Evolutionary conservation across 352 stramenopile species (phyloP), one percentile per base, ranked within the genome.

Genomic region (Globisporangium viniferum): DNA sequence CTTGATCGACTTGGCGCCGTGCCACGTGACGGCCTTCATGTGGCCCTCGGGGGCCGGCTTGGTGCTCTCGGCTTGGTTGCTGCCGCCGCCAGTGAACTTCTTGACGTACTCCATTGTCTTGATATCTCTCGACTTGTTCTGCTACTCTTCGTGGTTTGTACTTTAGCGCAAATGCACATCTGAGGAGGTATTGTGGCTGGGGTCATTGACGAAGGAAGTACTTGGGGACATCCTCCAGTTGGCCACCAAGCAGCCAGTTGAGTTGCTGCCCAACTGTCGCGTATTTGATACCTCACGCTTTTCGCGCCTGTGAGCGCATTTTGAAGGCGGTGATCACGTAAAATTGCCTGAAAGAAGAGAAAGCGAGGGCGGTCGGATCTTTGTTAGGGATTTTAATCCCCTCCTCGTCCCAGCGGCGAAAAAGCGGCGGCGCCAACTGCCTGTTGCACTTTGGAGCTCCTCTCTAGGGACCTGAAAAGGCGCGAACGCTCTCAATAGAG

Each of bases 11-110:
- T 88, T 90, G 68, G 59, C 65, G 24, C 84, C 81, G 24, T 78
- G 78, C 75, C 78, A 92, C 59, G 80, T 67, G 9, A 91, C 67
- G 10, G 84, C 84, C 56, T 84, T 81, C 84, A 92, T 92, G 61
- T 71, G 31, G 33, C 67, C 73, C 18, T 68, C 62, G 0, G 70
- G 67, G 5, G 64, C 64, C 0, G 67, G 69, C 7, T n/a, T 78
- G 70, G 29, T 62, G 57, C 24, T 62, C 66, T 61, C 63, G 4
- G 24, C 76, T 64, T 48, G 55, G 55, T 8, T 29, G 15, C 55
- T 41, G 54, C 60, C 63, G 66, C 76, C 67, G 36, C 53, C 48
- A 7, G 67, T 71, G 20, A 80, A 63, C 62, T 74, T 69, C 68
- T 82, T 78, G 15, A 80, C 20, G 56, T 55, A 71, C 24, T 82